Base-by-base conservation (phyloP, 2,329 filamentous ascomycete species). In the Pezicula radicicola region DNA sequence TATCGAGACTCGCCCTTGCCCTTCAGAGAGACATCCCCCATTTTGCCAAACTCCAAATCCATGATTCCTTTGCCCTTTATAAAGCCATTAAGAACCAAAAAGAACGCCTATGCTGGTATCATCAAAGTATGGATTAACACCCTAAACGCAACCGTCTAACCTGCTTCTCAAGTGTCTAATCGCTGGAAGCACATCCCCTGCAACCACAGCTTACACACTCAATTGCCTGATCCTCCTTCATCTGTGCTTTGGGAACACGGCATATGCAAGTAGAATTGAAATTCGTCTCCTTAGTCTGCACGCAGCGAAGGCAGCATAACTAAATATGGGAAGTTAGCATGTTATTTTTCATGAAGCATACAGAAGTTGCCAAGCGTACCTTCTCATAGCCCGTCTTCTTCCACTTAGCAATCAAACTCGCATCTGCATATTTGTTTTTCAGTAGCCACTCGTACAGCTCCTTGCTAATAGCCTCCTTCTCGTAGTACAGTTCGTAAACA, bases 311-410 rank as follows among this genome's bases (percentile, higher is more conserved):
- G 70, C 94, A 99, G 72, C 94, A 99, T 41, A 99, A 75, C 89
- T 94, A 65, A 33, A 49, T 42, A 56, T 48, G 13, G 51, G 10
- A 7, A 18, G 30, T 52, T 53, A 58, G 56, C 53, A 13, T 28
- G 10, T 46, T n/a, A 45, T 40, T 33, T 39, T 42, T 5, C 40
- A 40, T 21, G 18, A 21, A 48, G 51, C 6, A 40, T 30, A 27
- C 6, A 69, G 27, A 40, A 45, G 40, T 4, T 48, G 45, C 51
- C 13, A 33, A 35, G 55, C 78, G 48, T 70, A 90, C 89, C 85
- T 97, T 97, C 72, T 99, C 94, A 66, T 99, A 99, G 15, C 94
- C 94, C 66, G 95, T 89, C 76, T 99, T 99, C 83, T 99, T 99
- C 94, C 94, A 99, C 75, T 99, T 99, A 13, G 94, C 94, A 67